Conservation (phyloP, 768 basidiomycete genomes). For the Mycena galericulata region DNA sequence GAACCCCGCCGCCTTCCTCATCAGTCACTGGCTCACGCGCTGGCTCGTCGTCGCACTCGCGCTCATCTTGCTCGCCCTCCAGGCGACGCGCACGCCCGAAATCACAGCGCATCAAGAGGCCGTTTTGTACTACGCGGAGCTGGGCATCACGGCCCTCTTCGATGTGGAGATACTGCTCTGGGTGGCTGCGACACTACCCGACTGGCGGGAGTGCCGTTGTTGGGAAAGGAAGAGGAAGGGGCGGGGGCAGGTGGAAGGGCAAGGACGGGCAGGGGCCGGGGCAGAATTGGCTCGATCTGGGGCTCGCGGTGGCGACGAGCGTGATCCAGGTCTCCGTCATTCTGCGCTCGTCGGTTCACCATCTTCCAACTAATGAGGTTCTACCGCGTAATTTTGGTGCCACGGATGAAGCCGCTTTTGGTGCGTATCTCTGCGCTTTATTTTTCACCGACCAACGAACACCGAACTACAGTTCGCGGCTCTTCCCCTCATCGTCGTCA, state of each 20-base stretch:
- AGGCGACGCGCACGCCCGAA: slow-evolving; percentile 73
- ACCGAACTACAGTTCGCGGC: slow-evolving; percentile 73
- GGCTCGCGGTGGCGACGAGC: slow-evolving; percentile 79
- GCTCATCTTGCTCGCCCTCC: slow-evolving; percentile 75
- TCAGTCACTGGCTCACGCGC: slow-evolving; percentile 67
- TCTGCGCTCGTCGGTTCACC: slow-evolving; percentile 72
- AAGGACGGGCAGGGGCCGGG: background rate
- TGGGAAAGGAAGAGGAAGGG: slow-evolving; percentile 43
- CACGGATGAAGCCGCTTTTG: slow-evolving; percentile 89
- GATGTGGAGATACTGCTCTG: slow-evolving; percentile 90
- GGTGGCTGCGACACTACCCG: slow-evolving; percentile 76
- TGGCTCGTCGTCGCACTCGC: slow-evolving; percentile 85
- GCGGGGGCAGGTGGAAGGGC: background rate
- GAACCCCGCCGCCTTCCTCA: slow-evolving; percentile 66
- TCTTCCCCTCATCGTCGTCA: slow-evolving; percentile 88
- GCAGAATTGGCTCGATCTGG: slow-evolving; percentile 79
- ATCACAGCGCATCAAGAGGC: slow-evolving; percentile 58
- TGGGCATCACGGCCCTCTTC: slow-evolving; percentile 84
- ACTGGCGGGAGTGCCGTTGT: slow-evolving; percentile 89
- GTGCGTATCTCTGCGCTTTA: slow-evolving; percentile 58
- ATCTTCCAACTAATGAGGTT: slow-evolving; percentile 88
- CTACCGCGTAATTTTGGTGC: slow-evolving; percentile 92
- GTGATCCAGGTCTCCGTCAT: slow-evolving; percentile 90
- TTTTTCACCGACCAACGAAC: no score
- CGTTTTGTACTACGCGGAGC: slow-evolving; percentile 73